These are phyloP conservation scores for Patellifolia procumbens DNA, from an alignment of 179 eudicot species.

Conservation along the genomic window DNA sequence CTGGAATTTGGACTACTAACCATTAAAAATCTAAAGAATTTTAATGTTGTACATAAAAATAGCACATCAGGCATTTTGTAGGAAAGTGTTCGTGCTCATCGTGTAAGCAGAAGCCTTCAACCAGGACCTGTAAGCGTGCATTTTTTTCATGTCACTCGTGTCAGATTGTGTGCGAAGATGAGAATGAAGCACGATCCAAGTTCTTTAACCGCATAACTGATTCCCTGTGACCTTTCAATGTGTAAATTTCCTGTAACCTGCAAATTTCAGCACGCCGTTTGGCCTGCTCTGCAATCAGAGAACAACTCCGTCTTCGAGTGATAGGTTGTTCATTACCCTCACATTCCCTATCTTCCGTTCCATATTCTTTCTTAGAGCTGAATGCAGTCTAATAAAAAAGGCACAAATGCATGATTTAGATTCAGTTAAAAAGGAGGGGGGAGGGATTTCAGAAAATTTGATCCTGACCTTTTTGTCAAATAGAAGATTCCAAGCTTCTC, in stretches of 20 bases:
- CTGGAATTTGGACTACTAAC: conserved; percentile 5
- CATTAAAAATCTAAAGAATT: conserved; percentile 19
- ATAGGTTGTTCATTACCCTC: conserved; percentile 32
- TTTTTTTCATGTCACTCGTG: conserved; percentile 12
- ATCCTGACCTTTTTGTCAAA: conserved; percentile 56
- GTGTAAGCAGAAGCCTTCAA: conserved; percentile 2
- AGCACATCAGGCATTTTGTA: background rate
- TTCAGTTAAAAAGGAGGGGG: background rate
- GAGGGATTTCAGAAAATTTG: background rate
- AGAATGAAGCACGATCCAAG: conserved; percentile 43
- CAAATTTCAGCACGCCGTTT: conserved; percentile 54
- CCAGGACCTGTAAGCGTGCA: conserved; percentile 2
- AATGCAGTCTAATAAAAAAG: conserved; percentile 56
- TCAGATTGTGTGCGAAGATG: conserved; percentile 62
- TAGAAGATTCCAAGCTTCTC: conserved; percentile 66
- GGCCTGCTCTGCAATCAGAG: conserved; percentile 68
- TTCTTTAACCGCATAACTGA: conserved; percentile 59
- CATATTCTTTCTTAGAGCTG: conserved; percentile 55
- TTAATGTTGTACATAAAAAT: background rate
- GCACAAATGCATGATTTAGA: background rate
- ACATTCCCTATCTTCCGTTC: conserved; percentile 60
- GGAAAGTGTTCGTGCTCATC: background rate
- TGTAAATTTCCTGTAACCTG: conserved; percentile 60
- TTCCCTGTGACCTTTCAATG: conserved; percentile 61
- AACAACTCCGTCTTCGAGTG: conserved; percentile 29